Conservation (phyloP, 1,284 basidiomycete species). For the Pterula multifida region DNA sequence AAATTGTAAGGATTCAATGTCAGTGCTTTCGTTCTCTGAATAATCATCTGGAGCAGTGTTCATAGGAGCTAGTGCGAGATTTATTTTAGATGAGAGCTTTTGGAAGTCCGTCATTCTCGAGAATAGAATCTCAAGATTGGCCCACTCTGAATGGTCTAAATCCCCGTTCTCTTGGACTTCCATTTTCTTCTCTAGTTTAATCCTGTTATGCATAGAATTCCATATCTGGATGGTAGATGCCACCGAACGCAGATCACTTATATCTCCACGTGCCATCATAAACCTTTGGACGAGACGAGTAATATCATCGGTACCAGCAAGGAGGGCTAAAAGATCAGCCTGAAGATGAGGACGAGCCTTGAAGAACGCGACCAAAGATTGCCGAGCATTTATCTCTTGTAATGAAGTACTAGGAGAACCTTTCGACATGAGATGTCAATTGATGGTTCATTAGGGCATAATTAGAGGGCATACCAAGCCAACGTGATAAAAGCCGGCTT, state of each 20-base stretch:
- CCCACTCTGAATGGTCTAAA: conserved; percentile 34
- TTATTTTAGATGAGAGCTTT: conserved; percentile 48
- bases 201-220: conserved; percentile 33
- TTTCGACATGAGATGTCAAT: conserved; percentile 18
- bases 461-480: conserved; percentile 48
- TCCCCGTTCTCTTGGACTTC: conserved; percentile 27
- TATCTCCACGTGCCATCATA: conserved; percentile 55
- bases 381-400: conserved; percentile 60
- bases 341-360: conserved; percentile 51
- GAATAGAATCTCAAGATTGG: conserved; percentile 42
- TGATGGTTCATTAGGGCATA: conserved; percentile 2
- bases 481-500: conserved; percentile 62
- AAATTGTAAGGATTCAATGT: background rate
- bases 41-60: conserved; percentile 6
- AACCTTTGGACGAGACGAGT: conserved; percentile 75
- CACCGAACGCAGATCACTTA: conserved; percentile 54
- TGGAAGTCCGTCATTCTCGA: conserved; percentile 43
- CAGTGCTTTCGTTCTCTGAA: conserved; percentile 7
- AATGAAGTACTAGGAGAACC: conserved; percentile 81
- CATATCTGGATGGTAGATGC: conserved; percentile 50
- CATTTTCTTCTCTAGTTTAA: conserved; percentile 43
- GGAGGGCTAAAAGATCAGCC: conserved; percentile 47
- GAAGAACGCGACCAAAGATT: conserved; percentile 75
- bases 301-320: conserved; percentile 60
- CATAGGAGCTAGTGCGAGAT: conserved; percentile 28